Evolutionary conservation across 2,329 filamentous ascomycete species (phyloP).

Genomic region (Botrytis squamosa): DNA sequence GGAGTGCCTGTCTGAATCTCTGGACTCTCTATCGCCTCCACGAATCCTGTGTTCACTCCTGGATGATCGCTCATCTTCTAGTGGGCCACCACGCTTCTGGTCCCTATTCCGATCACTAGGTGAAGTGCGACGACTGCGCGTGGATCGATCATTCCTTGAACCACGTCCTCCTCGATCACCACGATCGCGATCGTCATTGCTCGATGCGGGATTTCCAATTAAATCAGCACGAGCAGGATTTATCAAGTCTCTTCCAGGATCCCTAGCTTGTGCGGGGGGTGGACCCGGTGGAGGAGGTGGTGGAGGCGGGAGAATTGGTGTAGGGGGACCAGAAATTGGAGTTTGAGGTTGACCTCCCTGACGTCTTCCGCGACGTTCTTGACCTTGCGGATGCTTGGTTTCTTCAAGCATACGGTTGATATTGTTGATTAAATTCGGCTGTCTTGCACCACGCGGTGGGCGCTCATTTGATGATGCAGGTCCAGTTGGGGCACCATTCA

Average conservation of each 20-base stretch:
- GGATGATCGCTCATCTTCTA: slow-evolving; percentile 33
- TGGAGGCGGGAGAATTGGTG: slow-evolving; percentile 53
- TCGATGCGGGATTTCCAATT: slow-evolving; percentile 30
- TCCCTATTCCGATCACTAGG: slow-evolving; percentile 37
- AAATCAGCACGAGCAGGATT: slow-evolving; percentile 37
- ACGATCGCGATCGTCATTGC: slow-evolving; percentile 26
- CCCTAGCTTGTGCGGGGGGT: slow-evolving; percentile 27
- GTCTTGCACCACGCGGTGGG: slow-evolving; percentile 43
- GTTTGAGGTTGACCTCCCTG: slow-evolving; percentile 50
- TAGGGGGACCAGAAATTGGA: slow-evolving; percentile 50
- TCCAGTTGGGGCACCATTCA: slow-evolving; percentile 38
- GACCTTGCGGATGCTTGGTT: slow-evolving; percentile 46
- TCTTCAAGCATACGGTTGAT: slow-evolving; percentile 42
- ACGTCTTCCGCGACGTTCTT: slow-evolving; percentile 37
- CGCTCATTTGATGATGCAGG: slow-evolving; percentile 39
- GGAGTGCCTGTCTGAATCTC: slow-evolving; percentile 19
- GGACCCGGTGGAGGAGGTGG: slow-evolving; percentile 44
- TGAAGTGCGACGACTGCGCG: slow-evolving; percentile 37
- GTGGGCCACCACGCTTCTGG: slow-evolving; percentile 30
- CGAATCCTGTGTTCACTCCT: slow-evolving; percentile 37
- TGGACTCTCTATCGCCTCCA: slow-evolving; percentile 28
- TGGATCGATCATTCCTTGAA: slow-evolving; percentile 36
- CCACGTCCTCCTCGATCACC: slow-evolving; percentile 35
- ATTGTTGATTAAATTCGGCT: slow-evolving; percentile 60
- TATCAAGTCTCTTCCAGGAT: slow-evolving; percentile 30